Evolutionary conservation across 2,329 filamentous ascomycete species (phyloP).

Genomic region (Aspergillus sp.): DNA sequence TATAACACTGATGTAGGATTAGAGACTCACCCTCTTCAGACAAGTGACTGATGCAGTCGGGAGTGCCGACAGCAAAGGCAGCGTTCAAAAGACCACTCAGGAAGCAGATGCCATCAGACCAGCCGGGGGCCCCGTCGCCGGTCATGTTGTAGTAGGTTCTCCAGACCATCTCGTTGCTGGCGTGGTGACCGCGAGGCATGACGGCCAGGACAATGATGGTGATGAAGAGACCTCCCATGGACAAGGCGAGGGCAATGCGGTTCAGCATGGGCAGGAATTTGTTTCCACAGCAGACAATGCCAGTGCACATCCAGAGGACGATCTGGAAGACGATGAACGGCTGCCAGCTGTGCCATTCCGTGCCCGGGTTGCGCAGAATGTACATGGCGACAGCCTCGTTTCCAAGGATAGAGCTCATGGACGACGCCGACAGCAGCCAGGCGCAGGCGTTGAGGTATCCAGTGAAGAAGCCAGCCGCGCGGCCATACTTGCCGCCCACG

Average conservation of each 20-base stretch:
- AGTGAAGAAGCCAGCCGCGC: slow-evolving; percentile 42
- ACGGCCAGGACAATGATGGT: slow-evolving; percentile 49
- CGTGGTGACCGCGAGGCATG: slow-evolving; percentile 46
- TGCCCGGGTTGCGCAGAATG: slow-evolving; percentile 22
- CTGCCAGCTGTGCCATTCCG: slow-evolving; percentile 31
- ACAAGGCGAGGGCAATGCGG: slow-evolving; percentile 54
- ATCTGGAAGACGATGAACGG: slow-evolving; percentile 41
- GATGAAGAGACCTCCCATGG: slow-evolving; percentile 48
- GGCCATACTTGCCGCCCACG: slow-evolving; percentile 49
- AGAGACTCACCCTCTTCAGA: slow-evolving; percentile 53
- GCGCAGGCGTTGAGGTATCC: slow-evolving; percentile 37
- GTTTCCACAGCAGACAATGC: slow-evolving; percentile 55
- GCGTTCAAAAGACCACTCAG: slow-evolving; percentile 64
- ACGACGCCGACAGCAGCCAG: slow-evolving; percentile 32
- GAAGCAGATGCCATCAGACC: slow-evolving; percentile 45
- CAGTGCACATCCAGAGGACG: slow-evolving; percentile 52
- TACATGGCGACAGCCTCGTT: slow-evolving; percentile 35
- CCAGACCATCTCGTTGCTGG: slow-evolving; percentile 29
- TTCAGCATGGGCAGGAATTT: slow-evolving; percentile 50
- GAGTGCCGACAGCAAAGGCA: slow-evolving; percentile 64
- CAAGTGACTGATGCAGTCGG: slow-evolving; percentile 63
- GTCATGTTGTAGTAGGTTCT: slow-evolving; percentile 29
- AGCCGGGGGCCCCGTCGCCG: slow-evolving; percentile 18
- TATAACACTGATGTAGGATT: background rate
- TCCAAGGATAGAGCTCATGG: slow-evolving; percentile 33